phyloP scores from a whole-genome alignment of 2,329 filamentous ascomycete genomes.

The Phoma sp. region DNA sequence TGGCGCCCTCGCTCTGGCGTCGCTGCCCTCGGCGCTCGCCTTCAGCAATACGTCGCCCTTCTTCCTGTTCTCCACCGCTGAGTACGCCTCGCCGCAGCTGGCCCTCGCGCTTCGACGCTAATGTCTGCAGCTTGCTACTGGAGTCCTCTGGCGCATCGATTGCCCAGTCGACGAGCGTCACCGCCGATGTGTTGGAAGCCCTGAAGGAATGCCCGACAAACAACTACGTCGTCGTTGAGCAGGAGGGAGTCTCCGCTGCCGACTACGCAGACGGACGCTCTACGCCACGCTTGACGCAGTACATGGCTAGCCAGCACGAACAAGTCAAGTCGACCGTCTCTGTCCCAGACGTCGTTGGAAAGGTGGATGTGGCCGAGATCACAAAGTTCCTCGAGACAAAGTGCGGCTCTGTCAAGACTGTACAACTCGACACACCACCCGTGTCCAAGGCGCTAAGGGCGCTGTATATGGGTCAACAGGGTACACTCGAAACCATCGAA shows the following conservation, averaged over 20 bases:
- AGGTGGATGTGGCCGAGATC: conserved; percentile 54
- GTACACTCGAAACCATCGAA: conserved; percentile 17
- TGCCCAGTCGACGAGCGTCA: conserved; percentile 52
- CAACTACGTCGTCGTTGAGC: conserved; percentile 78
- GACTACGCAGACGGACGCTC: conserved; percentile 67
- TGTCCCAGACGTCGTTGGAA: conserved; percentile 61
- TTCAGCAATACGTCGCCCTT: conserved; percentile 90
- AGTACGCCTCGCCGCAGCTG: conserved; percentile 62
- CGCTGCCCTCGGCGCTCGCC: conserved; percentile 67
- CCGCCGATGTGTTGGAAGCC: conserved; percentile 50
- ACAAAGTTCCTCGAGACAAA: conserved; percentile 52
- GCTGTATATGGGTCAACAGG: conserved; percentile 25
- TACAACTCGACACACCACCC: conserved; percentile 23
- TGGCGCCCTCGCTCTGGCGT: conserved; percentile 57
- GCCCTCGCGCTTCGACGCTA: conserved; percentile 28
- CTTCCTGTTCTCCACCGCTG: conserved; percentile 81
- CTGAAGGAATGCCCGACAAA: conserved; percentile 74
- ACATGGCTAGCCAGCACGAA: conserved; percentile 57
- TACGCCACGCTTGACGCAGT: conserved; percentile 61
- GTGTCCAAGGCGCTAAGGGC: conserved; percentile 20
- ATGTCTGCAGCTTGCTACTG: conserved; percentile 38
- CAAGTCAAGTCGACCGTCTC: conserved; percentile 60
- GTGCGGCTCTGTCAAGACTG: conserved; percentile 51
- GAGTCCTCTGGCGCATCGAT: conserved; percentile 41
- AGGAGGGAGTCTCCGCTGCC: conserved; percentile 73